These are phyloP conservation scores for Yarrowia alimentaria DNA, from an alignment of 805 yeast genomes.

Conservation along the genomic window DNA sequence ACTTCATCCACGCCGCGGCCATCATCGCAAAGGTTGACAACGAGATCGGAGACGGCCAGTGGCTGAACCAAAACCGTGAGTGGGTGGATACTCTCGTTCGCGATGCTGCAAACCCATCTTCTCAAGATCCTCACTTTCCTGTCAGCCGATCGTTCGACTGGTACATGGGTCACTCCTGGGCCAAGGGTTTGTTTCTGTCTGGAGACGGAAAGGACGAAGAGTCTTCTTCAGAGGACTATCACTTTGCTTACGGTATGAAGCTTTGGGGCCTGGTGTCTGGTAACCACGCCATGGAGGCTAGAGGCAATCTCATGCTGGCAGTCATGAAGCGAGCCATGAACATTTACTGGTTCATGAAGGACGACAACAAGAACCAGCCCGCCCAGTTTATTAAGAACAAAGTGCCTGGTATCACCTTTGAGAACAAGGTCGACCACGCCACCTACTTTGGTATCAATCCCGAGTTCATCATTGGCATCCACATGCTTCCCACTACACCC, in stretches of 20 bases:
- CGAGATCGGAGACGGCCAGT: conserved; percentile 48
- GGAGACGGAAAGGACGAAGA: conserved; percentile 74
- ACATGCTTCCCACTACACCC: conserved; percentile 72
- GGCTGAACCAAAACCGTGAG: conserved; percentile 49
- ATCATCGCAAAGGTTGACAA: conserved; percentile 65
- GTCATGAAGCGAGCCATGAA: conserved; percentile 56
- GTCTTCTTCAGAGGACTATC: conserved; percentile 68
- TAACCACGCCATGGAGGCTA: conserved; percentile 51
- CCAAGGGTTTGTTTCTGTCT: conserved; percentile 60
- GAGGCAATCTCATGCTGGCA: conserved; percentile 60
- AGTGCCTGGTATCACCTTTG: conserved; percentile 68
- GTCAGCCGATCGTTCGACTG: conserved; percentile 66
- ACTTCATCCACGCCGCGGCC: conserved; percentile 80
- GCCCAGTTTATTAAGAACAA: conserved; percentile 52
- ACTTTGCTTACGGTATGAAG: conserved; percentile 65
- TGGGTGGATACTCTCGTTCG: conserved; percentile 63
- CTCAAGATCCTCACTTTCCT: conserved; percentile 57
- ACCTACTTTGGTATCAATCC: conserved; percentile 63
- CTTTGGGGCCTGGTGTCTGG: conserved; percentile 63
- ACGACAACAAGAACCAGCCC: conserved; percentile 54
- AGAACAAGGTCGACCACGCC: conserved; percentile 69
- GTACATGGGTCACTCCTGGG: conserved; percentile 74
- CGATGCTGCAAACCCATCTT: conserved; percentile 64
- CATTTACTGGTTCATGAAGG: conserved; percentile 51
- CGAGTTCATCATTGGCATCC: conserved; percentile 74